Evolutionary conservation across 2,329 filamentous ascomycete species (phyloP).

Genomic region (Calonectria pseudoturangicola): DNA sequence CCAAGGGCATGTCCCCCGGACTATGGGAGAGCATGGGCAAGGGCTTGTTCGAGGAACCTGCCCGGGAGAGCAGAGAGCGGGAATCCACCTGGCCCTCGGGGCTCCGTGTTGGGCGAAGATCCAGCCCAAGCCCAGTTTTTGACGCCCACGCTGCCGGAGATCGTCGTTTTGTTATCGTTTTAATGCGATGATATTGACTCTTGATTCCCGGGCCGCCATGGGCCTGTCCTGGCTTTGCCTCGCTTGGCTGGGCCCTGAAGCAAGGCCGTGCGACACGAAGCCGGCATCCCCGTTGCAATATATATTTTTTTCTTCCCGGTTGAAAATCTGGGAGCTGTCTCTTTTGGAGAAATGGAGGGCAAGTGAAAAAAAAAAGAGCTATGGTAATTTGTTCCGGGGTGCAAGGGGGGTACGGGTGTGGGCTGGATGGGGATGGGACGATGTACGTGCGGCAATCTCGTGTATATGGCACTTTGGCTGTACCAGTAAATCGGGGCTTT

Average conservation of each 20-base stretch:
- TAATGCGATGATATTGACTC: slow-evolving; percentile 26
- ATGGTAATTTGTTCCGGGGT: slow-evolving; percentile 16
- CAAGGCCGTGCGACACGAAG: slow-evolving; percentile 30
- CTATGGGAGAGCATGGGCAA: slow-evolving; percentile 9
- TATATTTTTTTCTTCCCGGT: not conserved
- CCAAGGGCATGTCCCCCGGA: slow-evolving; percentile 29
- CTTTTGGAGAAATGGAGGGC: not conserved
- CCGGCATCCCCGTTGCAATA: slow-evolving; percentile 10
- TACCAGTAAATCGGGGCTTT: slow-evolving; percentile 36
- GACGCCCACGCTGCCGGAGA: slow-evolving; percentile 6
- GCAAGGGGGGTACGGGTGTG: slow-evolving; percentile 15
- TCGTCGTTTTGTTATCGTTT: slow-evolving; percentile 35
- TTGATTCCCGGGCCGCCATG: slow-evolving; percentile 25
- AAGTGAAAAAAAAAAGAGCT: not conserved
- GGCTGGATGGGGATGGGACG: slow-evolving; percentile 5
- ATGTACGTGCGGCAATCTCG: slow-evolving; percentile 29
- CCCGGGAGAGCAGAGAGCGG: slow-evolving; percentile 7
- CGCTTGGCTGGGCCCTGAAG: slow-evolving; percentile 41
- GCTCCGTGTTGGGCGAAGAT: slow-evolving; percentile 28
- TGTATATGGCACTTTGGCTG: slow-evolving; percentile 43
- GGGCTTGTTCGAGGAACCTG: slow-evolving; percentile 36
- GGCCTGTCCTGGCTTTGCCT: slow-evolving; percentile 19
- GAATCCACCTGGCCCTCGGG: slow-evolving; percentile 16
- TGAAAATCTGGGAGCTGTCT: slow-evolving; percentile 11
- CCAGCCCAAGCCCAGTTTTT: slow-evolving; percentile 25